A percentile compares a stretch with the other conserved stretches of the same genome.
Conservation (phyloP, 441 rosid species). For the Flueggea neowawraea region DNA sequence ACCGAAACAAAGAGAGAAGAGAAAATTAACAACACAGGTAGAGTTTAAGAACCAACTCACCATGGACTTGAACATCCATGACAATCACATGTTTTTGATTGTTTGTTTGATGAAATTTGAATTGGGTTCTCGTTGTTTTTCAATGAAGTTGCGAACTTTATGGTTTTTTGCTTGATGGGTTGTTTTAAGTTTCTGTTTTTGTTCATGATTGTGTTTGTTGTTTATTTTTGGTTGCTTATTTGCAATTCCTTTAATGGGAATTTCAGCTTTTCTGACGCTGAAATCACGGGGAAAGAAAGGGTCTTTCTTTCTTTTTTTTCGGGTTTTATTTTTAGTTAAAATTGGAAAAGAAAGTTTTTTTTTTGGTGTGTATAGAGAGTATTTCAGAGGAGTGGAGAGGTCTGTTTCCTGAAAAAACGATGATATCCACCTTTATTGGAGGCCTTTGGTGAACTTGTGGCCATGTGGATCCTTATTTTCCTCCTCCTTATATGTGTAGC, state of each 20-base stretch:
- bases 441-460: neutral
- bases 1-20: neutral
- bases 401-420: neutral
- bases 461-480: neutral
- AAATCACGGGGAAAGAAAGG: neutral
- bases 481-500: neutral
- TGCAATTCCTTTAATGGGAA: neutral
- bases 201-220: neutral
- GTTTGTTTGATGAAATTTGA: neutral
- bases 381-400: neutral
- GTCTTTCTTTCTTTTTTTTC: neutral
- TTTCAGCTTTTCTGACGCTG: neutral
- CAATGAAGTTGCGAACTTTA: neutral
- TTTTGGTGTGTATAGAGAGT: neutral
- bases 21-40: neutral
- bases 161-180: neutral
- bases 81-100: neutral
- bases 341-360: neutral
- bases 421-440: neutral
- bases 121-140: neutral
- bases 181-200: neutral
- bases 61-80: neutral
- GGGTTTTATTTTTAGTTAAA: neutral
- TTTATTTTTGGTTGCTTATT: constrained; percentile 1
- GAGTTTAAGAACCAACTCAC: neutral